Base-by-base conservation (phyloP, 805 yeast genomes). In the Yamadazyma scolyti region DNA sequence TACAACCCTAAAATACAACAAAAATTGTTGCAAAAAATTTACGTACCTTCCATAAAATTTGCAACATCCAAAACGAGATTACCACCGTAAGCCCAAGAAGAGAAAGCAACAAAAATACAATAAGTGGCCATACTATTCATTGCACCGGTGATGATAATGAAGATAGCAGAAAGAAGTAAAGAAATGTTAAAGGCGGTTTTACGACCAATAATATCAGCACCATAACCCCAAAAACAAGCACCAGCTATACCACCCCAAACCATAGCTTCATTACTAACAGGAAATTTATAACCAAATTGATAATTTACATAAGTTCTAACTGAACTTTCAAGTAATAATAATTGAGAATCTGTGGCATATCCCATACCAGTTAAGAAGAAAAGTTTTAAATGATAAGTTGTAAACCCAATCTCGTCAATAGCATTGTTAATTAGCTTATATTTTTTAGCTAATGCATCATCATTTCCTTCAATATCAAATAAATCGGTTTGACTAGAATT, bases 131-230 rank as follows among this genome's bases (percentile, higher is more conserved):
- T 66, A 31, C 59, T 58, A 22, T 61, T 62, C 58, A 68, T 71
- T 20, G 73, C 77, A 27, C 79, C 82, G 2, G 72, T 61, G 25
- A 75, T 55, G 37, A 76, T 70, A n/a, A 73, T 65, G 46, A 75
- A 73, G 3, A 63, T 37, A 2, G 77, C 65, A n/a, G 73, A 55
- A 9, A 73, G 43, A 18, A 76, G 46, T 27, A 76, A 53, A 7
- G 78, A 68, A 8, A 58, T 37, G 43, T 72, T 73, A 56, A 75
- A 75, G 1, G 79, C 77, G 11, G 62, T 36, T 44, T 63, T 66
- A 39, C 80, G 56, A 19, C 80, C 80, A 27, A 75, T 70, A 26
- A 74, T 47, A 53, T 75, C 80, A 15, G 75, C 76, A 29, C 67
- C 60, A 36, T 72, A 61, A 6, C 80, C 80, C 77, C 79, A 74